A percentile compares a stretch with the other conserved stretches of the same genome.
Evolutionary conservation across 495 filamentous ascomycete genomes (phyloP).

Genomic region (Penicillium lagena): DNA sequence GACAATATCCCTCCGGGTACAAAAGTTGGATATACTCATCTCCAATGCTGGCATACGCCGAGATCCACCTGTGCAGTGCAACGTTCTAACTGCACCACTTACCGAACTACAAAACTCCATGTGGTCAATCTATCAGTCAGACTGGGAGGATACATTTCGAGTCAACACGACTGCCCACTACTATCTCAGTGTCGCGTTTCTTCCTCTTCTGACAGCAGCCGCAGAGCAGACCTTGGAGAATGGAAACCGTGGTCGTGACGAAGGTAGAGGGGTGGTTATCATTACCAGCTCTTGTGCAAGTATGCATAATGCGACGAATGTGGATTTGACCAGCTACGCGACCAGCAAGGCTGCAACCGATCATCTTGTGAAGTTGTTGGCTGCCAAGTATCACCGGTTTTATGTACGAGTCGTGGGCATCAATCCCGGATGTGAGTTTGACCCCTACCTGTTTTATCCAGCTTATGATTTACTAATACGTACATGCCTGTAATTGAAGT

Average conservation of each 20-base stretch:
- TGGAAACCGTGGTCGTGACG: slow-evolving; percentile 17
- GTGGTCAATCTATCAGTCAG: slow-evolving; percentile 29
- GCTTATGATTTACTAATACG: too few relatives aligned
- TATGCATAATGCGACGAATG: slow-evolving; percentile 42
- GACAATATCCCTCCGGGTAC: slow-evolving; percentile 17
- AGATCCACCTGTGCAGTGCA: slow-evolving; percentile 30
- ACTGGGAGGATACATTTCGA: slow-evolving; percentile 34
- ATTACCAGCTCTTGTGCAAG: slow-evolving; percentile 39
- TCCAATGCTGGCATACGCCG: slow-evolving; percentile 40
- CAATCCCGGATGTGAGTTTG: slow-evolving; percentile 39
- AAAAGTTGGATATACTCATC: slow-evolving; percentile 33
- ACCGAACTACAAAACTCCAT: slow-evolving; percentile 33
- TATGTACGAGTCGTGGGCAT: slow-evolving; percentile 38
- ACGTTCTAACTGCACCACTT: slow-evolving; percentile 29
- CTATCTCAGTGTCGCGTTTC: slow-evolving; percentile 33
- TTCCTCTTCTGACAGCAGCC: slow-evolving; percentile 31
- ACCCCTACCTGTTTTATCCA: too few relatives aligned
- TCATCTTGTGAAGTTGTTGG: slow-evolving; percentile 35
- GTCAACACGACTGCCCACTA: slow-evolving; percentile 41
- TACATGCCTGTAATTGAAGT: slow-evolving; percentile 11
- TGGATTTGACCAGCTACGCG: slow-evolving; percentile 40
- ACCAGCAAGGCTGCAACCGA: slow-evolving; percentile 40
- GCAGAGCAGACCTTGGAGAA: slow-evolving; percentile 2
- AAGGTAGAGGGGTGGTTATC: slow-evolving; percentile 35
- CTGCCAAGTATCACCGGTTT: slow-evolving; percentile 34